Evolutionary conservation across 306 rosid genomes (phyloP).

Genomic region (Rosa rugosa): DNA sequence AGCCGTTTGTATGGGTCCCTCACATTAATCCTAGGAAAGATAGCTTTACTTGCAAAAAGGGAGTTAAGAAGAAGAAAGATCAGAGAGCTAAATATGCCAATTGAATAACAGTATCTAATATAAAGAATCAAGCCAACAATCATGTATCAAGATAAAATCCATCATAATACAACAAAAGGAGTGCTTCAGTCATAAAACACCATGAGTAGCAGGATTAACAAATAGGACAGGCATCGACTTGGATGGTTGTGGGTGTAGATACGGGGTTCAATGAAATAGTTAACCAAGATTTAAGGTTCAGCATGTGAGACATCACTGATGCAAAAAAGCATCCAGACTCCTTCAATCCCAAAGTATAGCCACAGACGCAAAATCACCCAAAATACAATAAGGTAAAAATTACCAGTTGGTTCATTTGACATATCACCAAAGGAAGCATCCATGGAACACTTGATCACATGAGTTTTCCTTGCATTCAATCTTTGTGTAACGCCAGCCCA

Average conservation of each 20-base stretch:
- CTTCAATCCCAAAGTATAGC: too few species aligned
- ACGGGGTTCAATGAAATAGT: not conserved
- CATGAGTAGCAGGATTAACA: not conserved
- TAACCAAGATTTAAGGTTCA: not conserved
- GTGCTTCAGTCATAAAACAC: not conserved
- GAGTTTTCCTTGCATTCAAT: conserved; percentile 29
- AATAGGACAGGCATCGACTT: not conserved
- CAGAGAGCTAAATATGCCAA: conserved; percentile 19
- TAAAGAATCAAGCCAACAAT: not conserved
- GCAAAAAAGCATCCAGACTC: not conserved
- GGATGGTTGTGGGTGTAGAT: not conserved
- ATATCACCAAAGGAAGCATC: conserved; percentile 83
- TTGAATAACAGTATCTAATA: not conserved
- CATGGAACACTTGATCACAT: conserved; percentile 59
- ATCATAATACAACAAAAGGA: not conserved
- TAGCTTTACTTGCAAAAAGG: conserved; percentile 56
- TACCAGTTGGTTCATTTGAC: conserved; percentile 66
- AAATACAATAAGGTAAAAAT: conserved; percentile 16
- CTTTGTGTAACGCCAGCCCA: conserved; percentile 34
- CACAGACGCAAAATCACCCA: too few species aligned
- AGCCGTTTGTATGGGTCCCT: conserved; percentile 92
- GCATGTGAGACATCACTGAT: not conserved
- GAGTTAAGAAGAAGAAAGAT: conserved; percentile 20
- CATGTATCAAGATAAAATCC: not conserved
- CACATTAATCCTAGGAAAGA: conserved; percentile 89